Evolutionary conservation across 169 alveolate genomes (phyloP).

Genomic region (Amoebophrya sp.): DNA sequence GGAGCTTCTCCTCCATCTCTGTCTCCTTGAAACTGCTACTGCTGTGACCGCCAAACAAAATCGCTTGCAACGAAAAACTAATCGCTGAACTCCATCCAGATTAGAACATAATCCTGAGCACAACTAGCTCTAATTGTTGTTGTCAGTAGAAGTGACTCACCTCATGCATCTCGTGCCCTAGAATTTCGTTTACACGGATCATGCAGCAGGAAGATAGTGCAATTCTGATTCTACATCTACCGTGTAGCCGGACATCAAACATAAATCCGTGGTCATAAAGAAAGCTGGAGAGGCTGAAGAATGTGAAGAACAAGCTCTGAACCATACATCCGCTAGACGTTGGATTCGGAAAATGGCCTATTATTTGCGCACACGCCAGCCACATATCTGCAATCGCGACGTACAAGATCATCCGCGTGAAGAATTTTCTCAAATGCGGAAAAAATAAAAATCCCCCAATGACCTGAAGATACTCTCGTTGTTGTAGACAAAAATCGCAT

Average conservation of each 20-base stretch:
- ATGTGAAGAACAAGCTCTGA: background rate
- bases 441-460: background rate
- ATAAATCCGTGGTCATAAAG: too few species aligned
- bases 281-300: background rate
- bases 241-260: too few species aligned
- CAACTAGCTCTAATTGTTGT: too few species aligned
- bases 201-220: too few species aligned
- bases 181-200: too few species aligned
- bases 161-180: too few species aligned
- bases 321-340: background rate
- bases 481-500: too few species aligned
- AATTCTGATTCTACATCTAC: too few species aligned
- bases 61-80: background rate
- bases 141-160: too few species aligned
- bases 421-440: background rate
- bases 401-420: constrained; percentile 7
- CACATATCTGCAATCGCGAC: background rate
- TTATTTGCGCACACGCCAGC: background rate
- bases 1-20: background rate
- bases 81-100: background rate
- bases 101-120: too few species aligned
- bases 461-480: too few species aligned
- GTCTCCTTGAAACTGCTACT: background rate
- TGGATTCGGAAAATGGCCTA: background rate
- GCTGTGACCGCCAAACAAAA: background rate